These are phyloP conservation scores for Ettlia oleoabundans DNA, from an alignment of 139 green algal species.

Conservation along the genomic window DNA sequence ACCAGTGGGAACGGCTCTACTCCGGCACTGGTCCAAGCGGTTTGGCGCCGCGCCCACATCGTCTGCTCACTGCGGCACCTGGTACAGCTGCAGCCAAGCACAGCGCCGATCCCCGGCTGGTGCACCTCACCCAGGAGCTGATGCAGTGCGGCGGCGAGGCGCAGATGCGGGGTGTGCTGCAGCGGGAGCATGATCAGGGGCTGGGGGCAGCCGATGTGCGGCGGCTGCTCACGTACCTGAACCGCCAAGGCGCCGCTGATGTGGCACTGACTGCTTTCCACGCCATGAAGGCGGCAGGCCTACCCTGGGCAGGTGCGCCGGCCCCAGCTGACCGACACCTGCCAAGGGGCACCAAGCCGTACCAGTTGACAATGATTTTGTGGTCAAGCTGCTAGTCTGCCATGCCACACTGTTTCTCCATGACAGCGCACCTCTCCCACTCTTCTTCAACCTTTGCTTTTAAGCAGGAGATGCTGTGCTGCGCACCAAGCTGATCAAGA, in stretches of 20 bases:
- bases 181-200: background rate
- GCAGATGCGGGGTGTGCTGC: slow-evolving; percentile 14
- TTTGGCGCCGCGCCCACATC: too few relatives aligned
- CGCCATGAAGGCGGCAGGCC: slow-evolving; percentile 4
- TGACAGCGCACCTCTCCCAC: background rate
- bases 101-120: slow-evolving; percentile 14
- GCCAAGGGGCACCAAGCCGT: too few relatives aligned
- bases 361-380: too few relatives aligned
- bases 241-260: slow-evolving; percentile 22
- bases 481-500: slow-evolving; percentile 56
- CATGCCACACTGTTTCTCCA: too few relatives aligned
- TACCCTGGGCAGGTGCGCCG: background rate
- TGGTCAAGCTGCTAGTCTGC: too few relatives aligned
- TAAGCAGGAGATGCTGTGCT: slow-evolving; percentile 16
- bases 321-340: too few relatives aligned
- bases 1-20: background rate
- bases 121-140: slow-evolving; percentile 31
- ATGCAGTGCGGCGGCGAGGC: background rate
- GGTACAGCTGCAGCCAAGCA: too few relatives aligned
- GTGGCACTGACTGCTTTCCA: slow-evolving; percentile 30
- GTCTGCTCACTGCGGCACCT: too few relatives aligned
- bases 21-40: too few relatives aligned
- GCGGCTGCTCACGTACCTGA: slow-evolving; percentile 36
- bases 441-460: background rate
- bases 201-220: slow-evolving; percentile 6